Conservation (phyloP, 1,139 yeast species). For the Suzukiozyma palmioleophila region DNA sequence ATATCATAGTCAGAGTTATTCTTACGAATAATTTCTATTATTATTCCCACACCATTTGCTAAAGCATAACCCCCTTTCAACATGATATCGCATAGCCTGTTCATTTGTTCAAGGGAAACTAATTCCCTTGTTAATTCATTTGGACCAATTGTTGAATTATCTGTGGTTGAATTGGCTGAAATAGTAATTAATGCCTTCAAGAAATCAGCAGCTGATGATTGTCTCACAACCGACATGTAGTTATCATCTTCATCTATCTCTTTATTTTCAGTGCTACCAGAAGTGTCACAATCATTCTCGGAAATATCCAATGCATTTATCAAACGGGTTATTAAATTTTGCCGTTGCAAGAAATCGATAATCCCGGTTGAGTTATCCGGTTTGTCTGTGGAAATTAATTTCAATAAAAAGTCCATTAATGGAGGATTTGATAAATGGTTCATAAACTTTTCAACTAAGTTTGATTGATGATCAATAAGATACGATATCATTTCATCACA, state of each 20-base stretch:
- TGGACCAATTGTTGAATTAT: constrained; percentile 90
- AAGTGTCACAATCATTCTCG: constrained; percentile 11
- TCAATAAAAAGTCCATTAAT: constrained; percentile 75
- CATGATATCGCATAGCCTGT: constrained; percentile 75
- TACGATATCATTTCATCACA: constrained; percentile 76
- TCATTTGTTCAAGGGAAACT: constrained; percentile 66
- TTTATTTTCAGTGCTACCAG: too few relatives aligned
- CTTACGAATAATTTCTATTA: constrained; percentile 90
- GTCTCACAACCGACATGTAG: constrained; percentile 42
- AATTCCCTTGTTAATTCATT: constrained; percentile 90
- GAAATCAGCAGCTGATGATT: constrained; percentile 46
- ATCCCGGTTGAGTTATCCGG: constrained; percentile 77
- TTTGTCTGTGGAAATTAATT: constrained; percentile 74
- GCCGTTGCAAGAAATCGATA: constrained; percentile 64
- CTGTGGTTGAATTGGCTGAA: constrained; percentile 71
- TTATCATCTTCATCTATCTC: constrained; percentile 21
- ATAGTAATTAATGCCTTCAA: constrained; percentile 46
- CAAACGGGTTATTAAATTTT: constrained; percentile 55
- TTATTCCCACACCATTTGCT: constrained; percentile 93
- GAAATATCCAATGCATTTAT: constrained; percentile 50
- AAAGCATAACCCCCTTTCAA: constrained; percentile 86
- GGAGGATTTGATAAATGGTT: constrained; percentile 82
- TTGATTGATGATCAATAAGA: constrained; percentile 57
- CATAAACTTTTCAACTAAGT: constrained; percentile 64
- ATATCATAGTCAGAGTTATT: constrained; percentile 94